phyloP scores from a whole-genome alignment of 1,284 basidiomycete species.

The Rhodofomes roseus region DNA sequence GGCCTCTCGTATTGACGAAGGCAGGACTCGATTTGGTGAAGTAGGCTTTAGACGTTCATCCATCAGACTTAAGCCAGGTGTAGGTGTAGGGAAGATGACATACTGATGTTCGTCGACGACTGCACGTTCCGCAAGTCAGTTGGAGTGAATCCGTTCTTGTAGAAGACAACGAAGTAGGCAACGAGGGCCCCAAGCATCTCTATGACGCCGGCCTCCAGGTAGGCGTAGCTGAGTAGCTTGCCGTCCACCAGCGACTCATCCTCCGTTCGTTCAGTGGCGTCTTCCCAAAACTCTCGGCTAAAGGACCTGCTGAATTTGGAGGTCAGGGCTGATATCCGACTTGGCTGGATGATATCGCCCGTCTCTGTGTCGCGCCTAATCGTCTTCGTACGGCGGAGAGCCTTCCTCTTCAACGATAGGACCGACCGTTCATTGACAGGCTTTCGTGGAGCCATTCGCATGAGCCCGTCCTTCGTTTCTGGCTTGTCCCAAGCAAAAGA shows the following conservation, averaged over 20 bases:
- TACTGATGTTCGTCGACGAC: slow-evolving; percentile 14
- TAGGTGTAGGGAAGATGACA: slow-evolving; percentile 5
- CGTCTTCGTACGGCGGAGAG: slow-evolving; percentile 56
- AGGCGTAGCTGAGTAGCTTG: slow-evolving; percentile 64
- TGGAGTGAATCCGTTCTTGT: slow-evolving; percentile 59
- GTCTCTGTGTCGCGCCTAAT: slow-evolving; percentile 54
- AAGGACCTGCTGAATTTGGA: slow-evolving; percentile 49
- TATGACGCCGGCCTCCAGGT: slow-evolving; percentile 63
- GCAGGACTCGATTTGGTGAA: slow-evolving; percentile 48
- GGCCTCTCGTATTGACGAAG: slow-evolving; percentile 53
- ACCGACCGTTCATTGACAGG: slow-evolving; percentile 64
- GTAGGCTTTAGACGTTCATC: slow-evolving; percentile 29
- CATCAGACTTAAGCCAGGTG: not conserved
- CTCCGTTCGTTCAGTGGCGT: slow-evolving; percentile 48
- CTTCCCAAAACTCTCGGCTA: slow-evolving; percentile 57
- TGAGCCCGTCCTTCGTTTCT: slow-evolving; percentile 59
- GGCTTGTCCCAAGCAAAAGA: slow-evolving; percentile 72
- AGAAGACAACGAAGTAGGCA: slow-evolving; percentile 65
- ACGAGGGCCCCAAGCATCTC: slow-evolving; percentile 51
- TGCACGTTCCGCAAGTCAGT: slow-evolving; percentile 52
- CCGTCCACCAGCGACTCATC: slow-evolving; percentile 57
- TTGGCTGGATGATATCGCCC: slow-evolving; percentile 39
- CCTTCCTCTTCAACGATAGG: slow-evolving; percentile 49
- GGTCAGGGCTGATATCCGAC: slow-evolving; percentile 34
- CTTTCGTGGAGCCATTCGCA: slow-evolving; percentile 65